Evolutionary conservation across 1,284 basidiomycete species (phyloP), one percentile per base, ranked within the genome.

Genomic region (Ganoderma leucocontextum): DNA sequence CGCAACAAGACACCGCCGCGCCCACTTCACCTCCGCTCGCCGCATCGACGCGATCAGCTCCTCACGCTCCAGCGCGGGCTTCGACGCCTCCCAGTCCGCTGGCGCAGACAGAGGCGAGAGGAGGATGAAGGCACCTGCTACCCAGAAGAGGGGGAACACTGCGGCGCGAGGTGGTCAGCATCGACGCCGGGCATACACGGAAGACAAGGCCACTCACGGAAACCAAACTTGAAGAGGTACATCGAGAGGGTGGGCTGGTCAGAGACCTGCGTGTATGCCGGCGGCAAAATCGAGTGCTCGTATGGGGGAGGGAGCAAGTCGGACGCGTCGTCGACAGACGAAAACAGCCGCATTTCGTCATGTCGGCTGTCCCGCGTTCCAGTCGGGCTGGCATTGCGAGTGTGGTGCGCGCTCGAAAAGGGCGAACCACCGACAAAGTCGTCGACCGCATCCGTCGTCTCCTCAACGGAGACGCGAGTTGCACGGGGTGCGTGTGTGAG

Each of bases 101-200:
- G 80, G 78, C 55, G 81, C 80, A 3, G 75, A 73, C 61, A 84
- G 76, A 6, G 83, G 82, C 9, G 76, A 79, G 66, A 82, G 75
- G 57, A 84, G 75, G 70, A 84, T 78, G 70, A 80, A 75, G 55
- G 79, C 75, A 9, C 83, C 83, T 6, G 82, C 72, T 9, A 78
- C 72, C 83, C 84, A 84, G 73, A 85, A 84, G 29, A 82, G 68
- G 6, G 83, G 83, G 74, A 83, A 85, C 62, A 84, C 83, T 84
- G 52, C 1, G 22, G 8, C 47, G 47, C 1, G 19, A 38, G 1
- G 35, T 17, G 12, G 19, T 15, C 13, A 63, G 49, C 64, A 53
- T 62, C 25, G 67, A 55, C 25, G 36, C 19, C 44, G 25, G 19
- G 17, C 19, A 33, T 9, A 41, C 36, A 19, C n/a, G 29, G 19